These are phyloP conservation scores for Avena insularis DNA, from an alignment of 176 grass and related monocot genomes.

Conservation along the genomic window DNA sequence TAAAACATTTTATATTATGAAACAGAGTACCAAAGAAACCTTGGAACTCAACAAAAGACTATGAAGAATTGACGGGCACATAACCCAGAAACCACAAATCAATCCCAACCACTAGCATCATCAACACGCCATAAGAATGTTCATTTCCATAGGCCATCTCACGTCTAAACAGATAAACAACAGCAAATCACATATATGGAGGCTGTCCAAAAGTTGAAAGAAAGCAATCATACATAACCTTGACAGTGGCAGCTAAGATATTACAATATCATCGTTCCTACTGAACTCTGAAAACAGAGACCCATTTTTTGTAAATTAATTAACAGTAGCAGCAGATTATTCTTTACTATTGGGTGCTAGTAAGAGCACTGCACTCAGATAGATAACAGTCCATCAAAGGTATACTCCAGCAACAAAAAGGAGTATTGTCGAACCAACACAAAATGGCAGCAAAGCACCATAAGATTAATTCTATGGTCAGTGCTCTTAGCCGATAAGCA, in stretches of 20 bases:
- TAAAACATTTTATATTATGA: no score
- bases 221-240: slow-evolving; percentile 17
- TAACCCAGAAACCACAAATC: not conserved
- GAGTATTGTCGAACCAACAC: slow-evolving; percentile 36
- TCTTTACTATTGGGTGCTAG: slow-evolving; percentile 49
- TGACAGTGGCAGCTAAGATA: slow-evolving; percentile 20
- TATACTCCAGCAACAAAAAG: slow-evolving; percentile 45
- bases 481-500: slow-evolving; percentile 70
- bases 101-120: not conserved
- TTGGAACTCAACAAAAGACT: not conserved
- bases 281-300: slow-evolving; percentile 12
- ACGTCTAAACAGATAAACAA: not conserved
- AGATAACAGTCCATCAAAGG: slow-evolving; percentile 24
- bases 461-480: slow-evolving; percentile 8
- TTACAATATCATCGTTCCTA: slow-evolving; percentile 30
- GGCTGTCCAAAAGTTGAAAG: not conserved
- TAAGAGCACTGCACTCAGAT: slow-evolving; percentile 41
- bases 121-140: not conserved
- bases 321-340: slow-evolving; percentile 53
- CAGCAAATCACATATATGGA: not conserved
- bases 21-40: no score
- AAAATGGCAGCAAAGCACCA: slow-evolving; percentile 16
- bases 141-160: not conserved
- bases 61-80: not conserved
- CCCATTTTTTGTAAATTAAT: slow-evolving; percentile 40